Conservation (phyloP, 768 basidiomycete species). For the Chalciporus chontae region DNA sequence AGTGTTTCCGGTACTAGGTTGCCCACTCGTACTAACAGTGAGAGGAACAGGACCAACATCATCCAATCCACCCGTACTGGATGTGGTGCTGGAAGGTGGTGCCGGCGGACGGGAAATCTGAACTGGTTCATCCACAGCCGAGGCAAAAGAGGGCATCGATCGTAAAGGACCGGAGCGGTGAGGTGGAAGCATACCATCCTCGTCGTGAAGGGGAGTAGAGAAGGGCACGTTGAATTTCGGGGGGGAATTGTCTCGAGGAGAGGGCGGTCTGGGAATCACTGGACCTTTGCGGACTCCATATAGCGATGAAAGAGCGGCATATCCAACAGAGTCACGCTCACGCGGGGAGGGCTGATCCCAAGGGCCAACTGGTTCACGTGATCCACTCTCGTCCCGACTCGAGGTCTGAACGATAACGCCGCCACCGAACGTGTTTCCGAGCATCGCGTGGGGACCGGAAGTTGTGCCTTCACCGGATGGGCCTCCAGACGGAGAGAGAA, state of each 20-base stretch:
- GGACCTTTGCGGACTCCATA: conserved; percentile 28
- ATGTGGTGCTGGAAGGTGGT: conserved; percentile 36
- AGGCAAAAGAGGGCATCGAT: conserved; percentile 20
- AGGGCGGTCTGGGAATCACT: conserved; percentile 21
- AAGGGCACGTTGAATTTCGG: conserved; percentile 22
- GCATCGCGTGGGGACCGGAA: conserved; percentile 16
- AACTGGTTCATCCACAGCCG: conserved; percentile 25
- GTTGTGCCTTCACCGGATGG: conserved; percentile 16
- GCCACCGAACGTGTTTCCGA: conserved; percentile 22
- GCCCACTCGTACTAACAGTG: conserved; percentile 48
- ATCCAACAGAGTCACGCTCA: conserved; percentile 27
- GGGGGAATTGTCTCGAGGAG: conserved; percentile 27
- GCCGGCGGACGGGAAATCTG: conserved; percentile 28
- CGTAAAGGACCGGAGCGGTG: conserved; percentile 30
- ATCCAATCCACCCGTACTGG: conserved; percentile 44
- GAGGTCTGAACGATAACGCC: conserved; percentile 26
- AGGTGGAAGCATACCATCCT: conserved; percentile 32
- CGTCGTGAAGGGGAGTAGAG: conserved; percentile 23
- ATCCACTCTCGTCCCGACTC: conserved; percentile 21
- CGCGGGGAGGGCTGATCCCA: conserved; percentile 33
- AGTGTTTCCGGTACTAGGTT: conserved; percentile 30
- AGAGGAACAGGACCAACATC: conserved; percentile 24
- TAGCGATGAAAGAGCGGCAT: conserved; percentile 22
- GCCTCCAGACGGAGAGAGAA: conserved; percentile 19
- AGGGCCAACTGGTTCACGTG: conserved; percentile 28